phyloP scores from a whole-genome alignment of 345 rosid genomes.

The Zanthoxylum bungeanum region DNA sequence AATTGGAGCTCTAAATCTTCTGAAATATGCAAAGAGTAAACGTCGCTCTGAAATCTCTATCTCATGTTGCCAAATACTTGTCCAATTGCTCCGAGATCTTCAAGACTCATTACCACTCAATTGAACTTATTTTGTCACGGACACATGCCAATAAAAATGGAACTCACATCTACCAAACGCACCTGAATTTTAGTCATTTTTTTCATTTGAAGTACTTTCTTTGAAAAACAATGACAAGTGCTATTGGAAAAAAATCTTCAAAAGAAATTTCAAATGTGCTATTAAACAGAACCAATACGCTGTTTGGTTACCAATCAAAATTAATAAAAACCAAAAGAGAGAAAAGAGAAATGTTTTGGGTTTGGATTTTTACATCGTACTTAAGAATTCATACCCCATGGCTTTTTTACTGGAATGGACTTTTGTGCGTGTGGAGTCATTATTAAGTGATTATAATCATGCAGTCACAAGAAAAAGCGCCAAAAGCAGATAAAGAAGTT shows the following conservation, averaged over 20 bases:
- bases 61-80: too few relatives aligned
- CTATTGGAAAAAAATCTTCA: neutral
- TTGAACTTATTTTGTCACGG: too few relatives aligned
- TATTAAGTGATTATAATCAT: conserved; percentile 16
- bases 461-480: conserved; percentile 93
- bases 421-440: neutral
- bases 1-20: too few relatives aligned
- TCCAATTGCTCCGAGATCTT: too few relatives aligned
- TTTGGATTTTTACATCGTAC: neutral
- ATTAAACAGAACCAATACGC: neutral
- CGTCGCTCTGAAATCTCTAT: too few relatives aligned
- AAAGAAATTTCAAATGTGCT: neutral
- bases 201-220: too few relatives aligned
- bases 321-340: neutral
- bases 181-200: neutral
- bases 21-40: too few relatives aligned
- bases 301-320: neutral
- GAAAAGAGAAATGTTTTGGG: neutral
- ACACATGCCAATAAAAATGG: too few relatives aligned
- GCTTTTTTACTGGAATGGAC: too few relatives aligned
- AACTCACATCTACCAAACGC: too few relatives aligned
- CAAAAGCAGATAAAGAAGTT: conserved; percentile 75
- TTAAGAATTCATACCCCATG: neutral
- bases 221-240: neutral
- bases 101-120: too few relatives aligned